These are phyloP conservation scores for Blepharisma stoltei DNA, from an alignment of 73 alveolate genomes.

Conservation along the genomic window DNA sequence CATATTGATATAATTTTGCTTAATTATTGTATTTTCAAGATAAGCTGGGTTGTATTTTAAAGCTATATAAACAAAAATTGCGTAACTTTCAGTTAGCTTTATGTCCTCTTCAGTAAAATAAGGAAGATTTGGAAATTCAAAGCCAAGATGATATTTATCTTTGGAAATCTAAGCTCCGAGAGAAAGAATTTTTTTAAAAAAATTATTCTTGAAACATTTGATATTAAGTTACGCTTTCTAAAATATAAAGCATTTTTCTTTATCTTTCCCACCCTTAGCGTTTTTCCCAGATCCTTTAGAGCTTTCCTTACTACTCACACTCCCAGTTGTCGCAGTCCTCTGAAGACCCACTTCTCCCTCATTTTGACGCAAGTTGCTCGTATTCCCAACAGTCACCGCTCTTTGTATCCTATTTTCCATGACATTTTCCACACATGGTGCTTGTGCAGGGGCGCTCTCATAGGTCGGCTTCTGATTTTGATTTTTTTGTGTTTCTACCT, in stretches of 20 bases:
- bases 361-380: background rate
- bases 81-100: conserved; percentile 35
- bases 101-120: conserved; percentile 40
- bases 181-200: too few species aligned
- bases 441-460: background rate
- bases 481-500: background rate
- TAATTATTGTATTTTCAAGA: conserved; percentile 36
- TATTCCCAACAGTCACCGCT: background rate
- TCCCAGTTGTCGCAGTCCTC: background rate
- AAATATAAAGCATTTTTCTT: background rate
- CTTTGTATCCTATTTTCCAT: background rate
- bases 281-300: background rate
- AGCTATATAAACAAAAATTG: conserved; percentile 39
- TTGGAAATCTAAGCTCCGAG: conserved; percentile 29
- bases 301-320: background rate
- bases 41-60: conserved; percentile 34
- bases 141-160: conserved; percentile 1
- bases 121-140: conserved; percentile 40
- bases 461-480: background rate
- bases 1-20: conserved; percentile 19
- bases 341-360: background rate
- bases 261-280: background rate
- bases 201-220: too few species aligned
- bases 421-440: background rate
- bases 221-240: background rate